Conservation (phyloP, 164 flowering plant genomes). For the Echeveria elegans region DNA sequence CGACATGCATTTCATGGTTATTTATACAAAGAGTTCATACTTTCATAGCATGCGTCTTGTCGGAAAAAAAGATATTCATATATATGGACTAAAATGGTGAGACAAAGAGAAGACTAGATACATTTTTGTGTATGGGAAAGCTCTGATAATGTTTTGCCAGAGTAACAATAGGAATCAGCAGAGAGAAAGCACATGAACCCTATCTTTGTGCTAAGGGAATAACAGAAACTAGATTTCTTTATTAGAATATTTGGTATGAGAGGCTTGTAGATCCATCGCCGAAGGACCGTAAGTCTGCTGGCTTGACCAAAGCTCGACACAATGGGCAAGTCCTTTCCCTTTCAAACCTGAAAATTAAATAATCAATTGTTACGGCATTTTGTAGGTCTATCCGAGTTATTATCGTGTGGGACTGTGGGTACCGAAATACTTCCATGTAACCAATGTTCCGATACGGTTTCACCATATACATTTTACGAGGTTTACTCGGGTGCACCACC, state of each 20-base stretch:
- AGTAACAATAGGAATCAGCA: neutral
- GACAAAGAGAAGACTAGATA: too few relatives aligned
- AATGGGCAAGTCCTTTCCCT: slow-evolving; percentile 93
- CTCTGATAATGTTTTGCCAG: neutral
- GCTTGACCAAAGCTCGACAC: slow-evolving; percentile 92
- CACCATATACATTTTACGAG: neutral
- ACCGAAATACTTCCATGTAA: neutral
- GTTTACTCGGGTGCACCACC: too few relatives aligned
- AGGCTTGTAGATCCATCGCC: slow-evolving; percentile 90
- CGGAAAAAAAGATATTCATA: too few relatives aligned
- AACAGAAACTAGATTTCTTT: neutral
- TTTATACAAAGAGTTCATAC: too few relatives aligned
- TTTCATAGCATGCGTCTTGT: too few relatives aligned
- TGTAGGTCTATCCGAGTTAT: neutral
- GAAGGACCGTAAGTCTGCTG: slow-evolving; percentile 77
- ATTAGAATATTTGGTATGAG: slow-evolving; percentile 74
- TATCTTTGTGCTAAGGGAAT: neutral
- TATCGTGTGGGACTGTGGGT: neutral
- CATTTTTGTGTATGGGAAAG: neutral
- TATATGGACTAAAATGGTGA: too few relatives aligned
- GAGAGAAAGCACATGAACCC: neutral
- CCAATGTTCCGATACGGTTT: neutral
- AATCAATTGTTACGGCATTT: neutral
- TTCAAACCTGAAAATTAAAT: slow-evolving; percentile 69
- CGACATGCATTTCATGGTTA: neutral